Evolutionary conservation across 2,329 filamentous ascomycete genomes (phyloP), one percentile per base, ranked within the genome.

Genomic region (Chrysoporthe austroafricana): DNA sequence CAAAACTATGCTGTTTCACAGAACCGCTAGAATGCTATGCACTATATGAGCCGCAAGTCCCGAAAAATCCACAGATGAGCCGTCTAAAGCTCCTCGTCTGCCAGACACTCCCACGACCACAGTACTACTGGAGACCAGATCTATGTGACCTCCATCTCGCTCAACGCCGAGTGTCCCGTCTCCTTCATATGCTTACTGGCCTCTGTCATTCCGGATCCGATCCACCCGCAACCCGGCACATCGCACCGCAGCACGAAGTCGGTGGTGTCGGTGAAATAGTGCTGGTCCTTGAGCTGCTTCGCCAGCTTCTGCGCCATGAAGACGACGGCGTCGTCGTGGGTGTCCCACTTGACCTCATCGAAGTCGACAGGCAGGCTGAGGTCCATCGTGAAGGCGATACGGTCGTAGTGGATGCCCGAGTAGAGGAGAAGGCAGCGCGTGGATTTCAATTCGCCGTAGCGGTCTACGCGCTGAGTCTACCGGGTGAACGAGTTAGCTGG

Each of bases 331-430:
- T 85, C 81, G 71, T 87, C 83, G 50, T 79, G 78, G 0, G 79
- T 79, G 11, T 81, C 78, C 84, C 87, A 91, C 26, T 86, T 79
- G 6, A 85, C 83, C 58, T 90, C 86, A 75, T 98, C 95, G 71
- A 90, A 87, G 36, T 96, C 91, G 0, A 92, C 88, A 8, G 90
- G 87, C 13, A 87, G 81, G 59, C 86, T 82, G 6, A 87, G 80
- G 67, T 81, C 84, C 57, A 82, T 84, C 21, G 88, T 90, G 71
- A 97, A 88, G 0, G 92, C 93, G 69, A 97, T 90, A 7, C 92
- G 90, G 78, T 97, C 95, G 79, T 97, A 97, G 77, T 97, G 94
- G 62, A 97, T 96, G 2, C 94, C 94, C 0, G 91, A 95, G 79
- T 97, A 97, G 0, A 97, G 90, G 34, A 97, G 82, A 36, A 97